Evolutionary conservation across 2,329 filamentous ascomycete genomes (phyloP).

Genomic region (Penicillium crustosum): DNA sequence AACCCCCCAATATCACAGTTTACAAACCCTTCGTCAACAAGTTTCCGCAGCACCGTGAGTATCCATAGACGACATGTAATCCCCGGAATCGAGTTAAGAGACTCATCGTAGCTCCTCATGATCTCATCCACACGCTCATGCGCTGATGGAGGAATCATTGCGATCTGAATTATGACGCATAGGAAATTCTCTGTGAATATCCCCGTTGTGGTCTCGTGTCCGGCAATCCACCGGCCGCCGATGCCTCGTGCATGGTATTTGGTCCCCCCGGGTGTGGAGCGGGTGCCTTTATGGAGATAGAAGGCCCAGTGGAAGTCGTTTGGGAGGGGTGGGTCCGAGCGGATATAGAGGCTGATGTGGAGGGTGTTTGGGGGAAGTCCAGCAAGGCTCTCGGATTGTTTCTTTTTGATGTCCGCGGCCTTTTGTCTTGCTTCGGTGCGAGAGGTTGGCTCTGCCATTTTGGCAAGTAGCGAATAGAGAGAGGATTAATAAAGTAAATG

Average conservation of each 20-base stretch:
- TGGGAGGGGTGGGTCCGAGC: constrained; percentile 4
- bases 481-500: not conserved
- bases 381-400: not conserved
- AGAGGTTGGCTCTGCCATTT: not conserved
- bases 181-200: not conserved
- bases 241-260: constrained; percentile 13
- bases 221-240: constrained; percentile 7
- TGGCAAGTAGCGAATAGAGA: too few relatives aligned
- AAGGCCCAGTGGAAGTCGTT: constrained; percentile 17
- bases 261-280: not conserved
- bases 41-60: too few relatives aligned
- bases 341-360: constrained; percentile 3
- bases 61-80: too few relatives aligned
- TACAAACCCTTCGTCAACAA: too few relatives aligned
- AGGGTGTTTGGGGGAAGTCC: not conserved
- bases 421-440: not conserved
- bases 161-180: constrained; percentile 2
- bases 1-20: too few relatives aligned
- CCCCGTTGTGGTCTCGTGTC: constrained; percentile 8
- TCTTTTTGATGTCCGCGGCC: not conserved
- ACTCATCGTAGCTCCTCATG: not conserved
- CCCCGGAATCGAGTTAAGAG: too few relatives aligned
- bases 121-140: not conserved
- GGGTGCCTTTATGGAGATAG: constrained; percentile 9
- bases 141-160: not conserved